A percentile compares a stretch with the other conserved stretches of the same genome.
Conservation (phyloP, 2,329 filamentous ascomycete species). For the Talaromyces sp. region DNA sequence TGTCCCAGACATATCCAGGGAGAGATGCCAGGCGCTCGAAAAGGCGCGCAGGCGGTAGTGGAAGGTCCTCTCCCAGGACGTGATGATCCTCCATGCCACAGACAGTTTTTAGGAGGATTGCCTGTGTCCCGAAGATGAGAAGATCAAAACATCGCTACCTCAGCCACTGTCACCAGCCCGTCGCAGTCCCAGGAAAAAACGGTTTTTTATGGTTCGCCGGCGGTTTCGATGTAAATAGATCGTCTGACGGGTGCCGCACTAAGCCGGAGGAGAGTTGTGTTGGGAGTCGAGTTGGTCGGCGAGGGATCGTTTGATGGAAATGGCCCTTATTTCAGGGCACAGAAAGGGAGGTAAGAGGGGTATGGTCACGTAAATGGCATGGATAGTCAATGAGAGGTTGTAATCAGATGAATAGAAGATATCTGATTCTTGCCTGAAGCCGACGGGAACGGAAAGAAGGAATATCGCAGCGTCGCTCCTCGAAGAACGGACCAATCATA, state of each 20-base stretch:
- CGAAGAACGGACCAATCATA: not conserved
- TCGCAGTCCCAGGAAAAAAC: not conserved
- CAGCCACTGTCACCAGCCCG: not conserved
- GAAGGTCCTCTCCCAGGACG: conserved; percentile 42
- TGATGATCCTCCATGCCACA: conserved; percentile 20
- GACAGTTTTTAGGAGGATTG: not conserved
- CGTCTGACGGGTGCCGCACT: not conserved
- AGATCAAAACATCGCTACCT: not conserved
- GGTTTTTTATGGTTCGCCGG: not conserved
- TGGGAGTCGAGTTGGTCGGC: not conserved
- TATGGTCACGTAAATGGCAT: not conserved
- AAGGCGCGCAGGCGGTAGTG: conserved; percentile 59
- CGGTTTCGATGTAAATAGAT: not conserved
- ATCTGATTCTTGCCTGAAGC: not conserved
- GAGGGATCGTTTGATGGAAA: not conserved
- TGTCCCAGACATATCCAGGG: conserved; percentile 72
- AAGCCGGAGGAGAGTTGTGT: not conserved
- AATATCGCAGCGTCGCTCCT: not conserved
- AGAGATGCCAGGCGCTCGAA: conserved; percentile 69
- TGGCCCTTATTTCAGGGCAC: not conserved
- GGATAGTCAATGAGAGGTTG: not conserved
- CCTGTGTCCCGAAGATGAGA: not conserved
- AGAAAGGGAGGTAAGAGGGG: not conserved
- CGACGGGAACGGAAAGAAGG: not conserved
- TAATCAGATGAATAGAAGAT: not conserved